Evolutionary conservation across 352 stramenopile species (phyloP).

Genomic region (Globisporangium canariense): DNA sequence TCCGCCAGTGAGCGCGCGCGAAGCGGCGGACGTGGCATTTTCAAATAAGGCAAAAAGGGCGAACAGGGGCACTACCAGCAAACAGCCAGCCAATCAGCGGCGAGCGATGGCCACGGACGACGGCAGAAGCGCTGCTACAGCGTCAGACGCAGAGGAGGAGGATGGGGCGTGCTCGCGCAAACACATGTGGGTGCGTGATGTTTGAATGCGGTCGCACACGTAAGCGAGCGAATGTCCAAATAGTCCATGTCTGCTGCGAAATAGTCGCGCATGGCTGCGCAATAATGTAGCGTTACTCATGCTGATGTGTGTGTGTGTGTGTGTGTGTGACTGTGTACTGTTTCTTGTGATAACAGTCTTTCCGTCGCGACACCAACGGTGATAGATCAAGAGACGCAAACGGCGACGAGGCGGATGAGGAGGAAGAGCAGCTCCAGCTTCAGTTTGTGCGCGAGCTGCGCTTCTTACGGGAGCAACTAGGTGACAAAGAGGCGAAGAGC

Average conservation of each 20-base stretch:
- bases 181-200: background rate
- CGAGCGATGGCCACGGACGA: background rate
- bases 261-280: background rate
- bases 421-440: conserved; percentile 26
- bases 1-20: conserved; percentile 4
- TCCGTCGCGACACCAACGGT: background rate
- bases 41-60: background rate
- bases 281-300: background rate
- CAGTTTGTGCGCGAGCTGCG: conserved; percentile 35
- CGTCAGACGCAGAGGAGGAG: background rate
- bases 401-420: conserved; percentile 8
- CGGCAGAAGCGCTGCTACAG: background rate
- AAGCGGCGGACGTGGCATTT: conserved; percentile 11
- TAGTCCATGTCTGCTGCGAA: background rate
- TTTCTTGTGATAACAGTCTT: background rate
- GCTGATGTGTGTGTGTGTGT: background rate
- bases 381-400: background rate
- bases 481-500: conserved; percentile 32
- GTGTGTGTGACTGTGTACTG: conserved; percentile 3
- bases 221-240: background rate
- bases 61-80: background rate
- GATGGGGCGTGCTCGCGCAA: background rate
- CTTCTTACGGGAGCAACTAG: conserved; percentile 29
- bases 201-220: background rate
- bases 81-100: background rate